phyloP scores from a whole-genome alignment of 148 eudicot species.

The Rhododendron simsii region DNA sequence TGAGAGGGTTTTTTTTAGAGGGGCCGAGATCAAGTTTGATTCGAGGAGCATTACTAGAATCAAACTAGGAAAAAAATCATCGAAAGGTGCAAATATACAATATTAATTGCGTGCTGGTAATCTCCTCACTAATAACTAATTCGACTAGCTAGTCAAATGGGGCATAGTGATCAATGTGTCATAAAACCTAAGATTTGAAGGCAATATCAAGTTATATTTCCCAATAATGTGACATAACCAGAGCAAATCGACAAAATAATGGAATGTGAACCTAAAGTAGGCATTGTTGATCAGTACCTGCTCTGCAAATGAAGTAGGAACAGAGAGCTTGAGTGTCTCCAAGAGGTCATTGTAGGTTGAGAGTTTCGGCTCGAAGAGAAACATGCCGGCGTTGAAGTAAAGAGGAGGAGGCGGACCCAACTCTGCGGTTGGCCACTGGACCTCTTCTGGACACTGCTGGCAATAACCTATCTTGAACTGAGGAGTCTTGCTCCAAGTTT shows the following conservation, averaged over 20 bases:
- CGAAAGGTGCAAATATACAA: too few relatives aligned
- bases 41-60: neutral
- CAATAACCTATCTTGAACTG: constrained; percentile 15
- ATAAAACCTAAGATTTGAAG: neutral
- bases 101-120: too few relatives aligned
- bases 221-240: too few relatives aligned
- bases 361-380: constrained; percentile 6
- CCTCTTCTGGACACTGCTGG: constrained; percentile 13
- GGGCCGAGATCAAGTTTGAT: neutral
- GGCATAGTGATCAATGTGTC: neutral
- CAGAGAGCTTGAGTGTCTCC: neutral
- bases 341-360: constrained; percentile 10
- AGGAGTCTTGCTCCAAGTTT: constrained; percentile 7
- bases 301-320: constrained; percentile 12
- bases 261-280: too few relatives aligned
- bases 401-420: constrained; percentile 9
- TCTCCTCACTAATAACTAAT: too few relatives aligned
- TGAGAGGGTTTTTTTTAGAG: too few relatives aligned
- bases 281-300: neutral
- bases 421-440: constrained; percentile 8
- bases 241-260: too few relatives aligned
- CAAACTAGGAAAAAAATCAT: neutral
- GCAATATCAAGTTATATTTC: too few relatives aligned
- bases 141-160: too few relatives aligned
- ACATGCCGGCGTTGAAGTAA: constrained; percentile 18